Conservation (phyloP, 2,329 filamentous ascomycete genomes). For the Elsinoe necatrix region DNA sequence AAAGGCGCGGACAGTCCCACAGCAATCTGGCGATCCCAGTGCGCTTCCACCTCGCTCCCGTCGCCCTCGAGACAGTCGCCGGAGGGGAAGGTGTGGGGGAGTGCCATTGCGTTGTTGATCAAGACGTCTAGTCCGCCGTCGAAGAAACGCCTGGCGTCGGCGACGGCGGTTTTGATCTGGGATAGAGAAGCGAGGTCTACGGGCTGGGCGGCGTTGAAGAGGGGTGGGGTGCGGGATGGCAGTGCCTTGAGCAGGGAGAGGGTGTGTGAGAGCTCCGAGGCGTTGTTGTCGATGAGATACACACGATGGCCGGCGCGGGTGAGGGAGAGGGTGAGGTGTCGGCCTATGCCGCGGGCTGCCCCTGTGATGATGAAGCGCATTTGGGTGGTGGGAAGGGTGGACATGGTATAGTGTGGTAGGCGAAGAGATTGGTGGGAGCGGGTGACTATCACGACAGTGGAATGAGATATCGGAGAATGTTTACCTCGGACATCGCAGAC, state of each 20-base stretch:
- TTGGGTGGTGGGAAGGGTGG: neutral
- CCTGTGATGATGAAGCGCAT: slow-evolving; percentile 30
- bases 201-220: slow-evolving; percentile 14
- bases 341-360: slow-evolving; percentile 32
- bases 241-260: slow-evolving; percentile 23
- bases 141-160: slow-evolving; percentile 30
- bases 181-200: slow-evolving; percentile 25
- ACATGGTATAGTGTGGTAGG: neutral
- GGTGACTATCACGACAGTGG: neutral
- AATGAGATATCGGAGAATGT: too few relatives aligned
- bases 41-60: slow-evolving; percentile 14
- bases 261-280: slow-evolving; percentile 33
- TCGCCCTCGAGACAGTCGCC: slow-evolving; percentile 10
- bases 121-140: slow-evolving; percentile 33
- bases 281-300: slow-evolving; percentile 34
- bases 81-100: slow-evolving; percentile 15
- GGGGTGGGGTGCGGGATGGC: neutral
- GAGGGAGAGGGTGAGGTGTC: slow-evolving; percentile 32
- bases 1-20: slow-evolving; percentile 30
- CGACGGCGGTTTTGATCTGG: slow-evolving; percentile 27
- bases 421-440: neutral
- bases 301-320: slow-evolving; percentile 32
- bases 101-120: slow-evolving; percentile 34
- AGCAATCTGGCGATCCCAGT: slow-evolving; percentile 19
- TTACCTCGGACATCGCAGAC: too few relatives aligned